Evolutionary conservation across 768 basidiomycete species (phyloP).

Genomic region (Tulasnella sp.): DNA sequence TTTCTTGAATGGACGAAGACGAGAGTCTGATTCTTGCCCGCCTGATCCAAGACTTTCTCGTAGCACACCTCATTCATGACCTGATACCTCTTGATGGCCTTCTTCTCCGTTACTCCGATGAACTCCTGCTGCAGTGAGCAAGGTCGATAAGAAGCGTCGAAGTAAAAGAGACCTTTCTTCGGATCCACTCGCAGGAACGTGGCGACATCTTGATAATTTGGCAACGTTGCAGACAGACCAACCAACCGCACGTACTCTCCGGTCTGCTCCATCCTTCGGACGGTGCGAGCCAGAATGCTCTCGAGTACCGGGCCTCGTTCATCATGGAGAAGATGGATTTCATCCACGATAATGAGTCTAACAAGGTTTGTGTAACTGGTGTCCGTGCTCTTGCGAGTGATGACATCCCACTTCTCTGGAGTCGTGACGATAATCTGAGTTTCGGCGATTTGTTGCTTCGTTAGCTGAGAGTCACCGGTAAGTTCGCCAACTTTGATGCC

Average conservation of each 20-base stretch:
- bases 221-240: slow-evolving; percentile 92
- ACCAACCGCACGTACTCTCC: slow-evolving; percentile 86
- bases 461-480: slow-evolving; percentile 96
- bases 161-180: slow-evolving; percentile 88
- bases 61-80: slow-evolving; percentile 99
- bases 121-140: slow-evolving; percentile 95
- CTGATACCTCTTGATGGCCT: slow-evolving; percentile 86
- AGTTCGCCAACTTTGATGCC: slow-evolving; percentile 87
- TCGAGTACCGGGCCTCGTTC: slow-evolving; percentile 96
- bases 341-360: slow-evolving; percentile 91
- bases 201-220: slow-evolving; percentile 96
- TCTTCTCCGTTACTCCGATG: slow-evolving; percentile 96
- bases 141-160: slow-evolving; percentile 86
- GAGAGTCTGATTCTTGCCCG: slow-evolving; percentile 77
- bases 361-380: slow-evolving; percentile 95
- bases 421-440: slow-evolving; percentile 98
- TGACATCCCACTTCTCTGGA: slow-evolving; percentile 99
- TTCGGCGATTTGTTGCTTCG: slow-evolving; percentile 90
- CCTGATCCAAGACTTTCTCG: slow-evolving; percentile 93
- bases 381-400: slow-evolving; percentile 94
- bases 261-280: slow-evolving; percentile 89
- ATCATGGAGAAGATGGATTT: slow-evolving; percentile 94
- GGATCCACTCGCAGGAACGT: slow-evolving; percentile 92
- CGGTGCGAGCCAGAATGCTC: slow-evolving; percentile 76
- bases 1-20: slow-evolving; percentile 98